A percentile compares a stretch with the other conserved stretches of the same genome.
Evolutionary conservation across 2,329 filamentous ascomycete species (phyloP).

Genomic region (Alternaria sp.): DNA sequence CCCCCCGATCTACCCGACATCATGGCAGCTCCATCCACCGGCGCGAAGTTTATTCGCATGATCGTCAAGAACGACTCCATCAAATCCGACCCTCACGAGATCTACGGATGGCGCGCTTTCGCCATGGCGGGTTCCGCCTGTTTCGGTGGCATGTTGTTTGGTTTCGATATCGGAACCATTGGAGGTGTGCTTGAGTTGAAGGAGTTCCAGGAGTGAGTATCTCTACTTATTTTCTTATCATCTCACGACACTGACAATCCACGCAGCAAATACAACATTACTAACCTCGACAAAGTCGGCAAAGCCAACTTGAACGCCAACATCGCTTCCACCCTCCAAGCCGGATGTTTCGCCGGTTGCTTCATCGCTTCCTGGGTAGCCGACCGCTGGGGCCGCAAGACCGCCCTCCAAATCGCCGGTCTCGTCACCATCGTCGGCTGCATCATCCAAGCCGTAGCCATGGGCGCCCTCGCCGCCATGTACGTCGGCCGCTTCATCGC

Average conservation of each 20-base stretch:
- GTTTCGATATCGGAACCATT: conserved; percentile 71
- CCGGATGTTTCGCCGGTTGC: conserved; percentile 70
- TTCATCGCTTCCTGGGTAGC: conserved; percentile 63
- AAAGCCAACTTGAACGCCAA: conserved; percentile 67
- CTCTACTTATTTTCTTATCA: no score
- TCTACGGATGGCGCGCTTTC: conserved; percentile 74
- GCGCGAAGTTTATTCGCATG: conserved; percentile 56
- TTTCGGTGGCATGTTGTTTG: conserved; percentile 73
- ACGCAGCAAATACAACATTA: conserved; percentile 60
- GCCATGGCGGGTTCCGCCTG: conserved; percentile 69
- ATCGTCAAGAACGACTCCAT: conserved; percentile 75
- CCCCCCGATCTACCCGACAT: background rate
- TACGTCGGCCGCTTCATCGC: conserved; percentile 69
- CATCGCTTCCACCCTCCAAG: conserved; percentile 74
- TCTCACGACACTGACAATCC: conserved; percentile 2
- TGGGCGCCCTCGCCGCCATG: conserved; percentile 66
- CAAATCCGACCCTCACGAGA: conserved; percentile 68
- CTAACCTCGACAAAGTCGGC: conserved; percentile 48
- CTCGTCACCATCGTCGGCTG: conserved; percentile 66
- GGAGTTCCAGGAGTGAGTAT: conserved; percentile 60
- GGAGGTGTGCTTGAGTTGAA: conserved; percentile 69
- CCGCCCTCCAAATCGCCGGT: conserved; percentile 63
- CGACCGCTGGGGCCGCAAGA: conserved; percentile 63
- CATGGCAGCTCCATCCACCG: conserved; percentile 23
- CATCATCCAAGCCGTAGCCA: conserved; percentile 68